A percentile compares a stretch with the other conserved stretches of the same genome.
These are phyloP conservation scores for Macroventuria anomochaeta DNA, from an alignment of 2,329 filamentous ascomycete species.

Conservation along the genomic window DNA sequence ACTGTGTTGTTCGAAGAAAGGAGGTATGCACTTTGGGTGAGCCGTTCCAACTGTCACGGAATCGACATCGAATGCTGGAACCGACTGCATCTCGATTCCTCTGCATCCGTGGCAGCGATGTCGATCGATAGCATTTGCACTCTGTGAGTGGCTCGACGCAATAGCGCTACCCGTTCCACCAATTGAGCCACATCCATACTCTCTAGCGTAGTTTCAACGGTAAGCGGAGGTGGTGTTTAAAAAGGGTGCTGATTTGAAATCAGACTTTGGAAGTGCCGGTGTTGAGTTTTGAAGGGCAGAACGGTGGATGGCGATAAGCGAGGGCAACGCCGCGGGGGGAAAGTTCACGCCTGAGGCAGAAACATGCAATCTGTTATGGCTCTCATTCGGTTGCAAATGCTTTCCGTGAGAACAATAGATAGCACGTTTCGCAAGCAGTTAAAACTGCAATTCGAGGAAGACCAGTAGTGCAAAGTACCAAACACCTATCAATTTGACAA, in stretches of 20 bases:
- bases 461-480: too few species aligned
- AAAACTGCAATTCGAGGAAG: too few species aligned
- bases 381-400: too few species aligned
- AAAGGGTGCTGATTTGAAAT: conserved; percentile 17
- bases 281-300: conserved; percentile 1
- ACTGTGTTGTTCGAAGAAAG: not conserved
- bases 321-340: not conserved
- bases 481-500: too few species aligned
- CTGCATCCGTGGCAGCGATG: conserved; percentile 6
- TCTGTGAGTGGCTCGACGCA: conserved; percentile 5
- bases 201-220: conserved; percentile 6
- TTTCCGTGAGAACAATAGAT: too few species aligned
- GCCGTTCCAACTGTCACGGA: conserved; percentile 1
- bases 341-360: too few species aligned
- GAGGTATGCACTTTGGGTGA: not conserved
- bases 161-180: conserved; percentile 8
- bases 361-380: too few species aligned
- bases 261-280: conserved; percentile 2
- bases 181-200: conserved; percentile 7
- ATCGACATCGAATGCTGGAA: conserved; percentile 4
- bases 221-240: conserved; percentile 2
- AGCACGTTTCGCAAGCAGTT: too few species aligned
- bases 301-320: conserved; percentile 1
- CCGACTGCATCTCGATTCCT: conserved; percentile 15
- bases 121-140: conserved; percentile 14